These are phyloP conservation scores for Sphaerostilbella broomeana DNA, from an alignment of 2,329 filamentous ascomycete genomes.

Conservation along the genomic window DNA sequence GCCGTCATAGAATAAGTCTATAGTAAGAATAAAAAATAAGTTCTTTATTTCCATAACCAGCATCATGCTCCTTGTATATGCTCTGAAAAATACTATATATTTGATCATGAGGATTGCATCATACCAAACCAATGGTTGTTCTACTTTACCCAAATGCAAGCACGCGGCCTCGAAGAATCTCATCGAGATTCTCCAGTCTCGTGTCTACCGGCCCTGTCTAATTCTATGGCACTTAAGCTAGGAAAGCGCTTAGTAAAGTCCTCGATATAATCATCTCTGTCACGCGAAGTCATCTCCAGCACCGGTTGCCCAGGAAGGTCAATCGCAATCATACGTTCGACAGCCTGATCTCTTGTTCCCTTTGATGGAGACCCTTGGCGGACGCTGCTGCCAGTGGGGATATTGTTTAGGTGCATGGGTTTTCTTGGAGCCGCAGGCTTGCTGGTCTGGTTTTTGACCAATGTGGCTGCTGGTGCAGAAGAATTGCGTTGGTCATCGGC, in stretches of 20 bases:
- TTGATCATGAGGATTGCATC: conserved; percentile 8
- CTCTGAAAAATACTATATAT: conserved; percentile 7
- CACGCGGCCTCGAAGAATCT: conserved; percentile 15
- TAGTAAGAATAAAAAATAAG: neutral
- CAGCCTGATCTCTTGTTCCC: conserved; percentile 21
- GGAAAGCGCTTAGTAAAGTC: conserved; percentile 83
- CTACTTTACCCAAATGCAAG: too few species aligned
- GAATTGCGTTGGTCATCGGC: conserved; percentile 10
- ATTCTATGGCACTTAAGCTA: conserved; percentile 76
- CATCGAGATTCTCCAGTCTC: conserved; percentile 25
- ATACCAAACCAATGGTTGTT: conserved; percentile 7
- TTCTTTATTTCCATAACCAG: conserved; percentile 9
- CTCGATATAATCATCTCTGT: conserved; percentile 59
- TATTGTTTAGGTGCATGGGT: conserved; percentile 53
- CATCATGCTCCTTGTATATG: conserved; percentile 11
- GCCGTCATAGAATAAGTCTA: too few species aligned
- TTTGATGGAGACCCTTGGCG: conserved; percentile 41
- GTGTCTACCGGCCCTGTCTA: conserved; percentile 57
- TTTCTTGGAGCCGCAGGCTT: conserved; percentile 55
- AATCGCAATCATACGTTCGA: conserved; percentile 37
- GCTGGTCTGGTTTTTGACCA: conserved; percentile 22
- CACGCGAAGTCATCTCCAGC: conserved; percentile 48
- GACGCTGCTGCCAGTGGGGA: conserved; percentile 40
- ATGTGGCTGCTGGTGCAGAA: conserved; percentile 20
- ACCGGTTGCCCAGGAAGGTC: conserved; percentile 43